These are phyloP conservation scores for Bretziella fagacearum DNA, from an alignment of 2,329 filamentous ascomycete genomes.

Conservation along the genomic window DNA sequence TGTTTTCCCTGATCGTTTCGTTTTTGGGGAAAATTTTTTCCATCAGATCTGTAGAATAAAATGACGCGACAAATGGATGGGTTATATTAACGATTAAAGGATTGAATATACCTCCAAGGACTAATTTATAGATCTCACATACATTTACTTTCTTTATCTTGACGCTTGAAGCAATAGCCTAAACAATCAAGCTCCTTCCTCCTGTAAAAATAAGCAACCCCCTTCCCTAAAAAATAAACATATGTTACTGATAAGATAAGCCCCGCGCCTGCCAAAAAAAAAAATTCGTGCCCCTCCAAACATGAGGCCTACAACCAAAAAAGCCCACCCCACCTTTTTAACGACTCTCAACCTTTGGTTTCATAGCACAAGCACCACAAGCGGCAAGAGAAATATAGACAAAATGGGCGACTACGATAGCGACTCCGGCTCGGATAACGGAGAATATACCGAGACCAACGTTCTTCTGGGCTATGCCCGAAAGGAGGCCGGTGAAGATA, in stretches of 20 bases:
- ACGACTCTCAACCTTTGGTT: too few relatives aligned
- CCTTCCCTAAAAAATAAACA: neutral
- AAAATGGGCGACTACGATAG: constrained; percentile 68
- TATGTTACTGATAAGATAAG: constrained; percentile 19
- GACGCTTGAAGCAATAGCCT: neutral
- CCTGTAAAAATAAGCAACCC: neutral
- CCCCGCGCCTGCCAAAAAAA: constrained; percentile 21
- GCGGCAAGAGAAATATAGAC: too few relatives aligned
- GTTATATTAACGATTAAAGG: constrained; percentile 5
- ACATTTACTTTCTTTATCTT: neutral
- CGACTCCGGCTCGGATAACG: constrained; percentile 56
- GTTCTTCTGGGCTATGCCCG: constrained; percentile 83
- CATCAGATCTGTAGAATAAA: constrained; percentile 15
- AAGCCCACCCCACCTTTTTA: constrained; percentile 23
- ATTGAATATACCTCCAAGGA: constrained; percentile 5
- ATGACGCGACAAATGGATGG: constrained; percentile 14
- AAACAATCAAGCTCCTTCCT: neutral
- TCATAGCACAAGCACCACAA: too few relatives aligned
- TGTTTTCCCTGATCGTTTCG: constrained; percentile 6
- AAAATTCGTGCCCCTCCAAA: constrained; percentile 20
- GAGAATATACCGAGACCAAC: constrained; percentile 61
- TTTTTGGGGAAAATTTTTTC: constrained; percentile 7
- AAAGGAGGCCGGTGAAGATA: constrained; percentile 61
- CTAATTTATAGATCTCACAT: constrained; percentile 9
- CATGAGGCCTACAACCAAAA: neutral